These are phyloP conservation scores for Backusella westeae DNA, from an alignment of 192 early-diverging fungal genomes.

Conservation along the genomic window DNA sequence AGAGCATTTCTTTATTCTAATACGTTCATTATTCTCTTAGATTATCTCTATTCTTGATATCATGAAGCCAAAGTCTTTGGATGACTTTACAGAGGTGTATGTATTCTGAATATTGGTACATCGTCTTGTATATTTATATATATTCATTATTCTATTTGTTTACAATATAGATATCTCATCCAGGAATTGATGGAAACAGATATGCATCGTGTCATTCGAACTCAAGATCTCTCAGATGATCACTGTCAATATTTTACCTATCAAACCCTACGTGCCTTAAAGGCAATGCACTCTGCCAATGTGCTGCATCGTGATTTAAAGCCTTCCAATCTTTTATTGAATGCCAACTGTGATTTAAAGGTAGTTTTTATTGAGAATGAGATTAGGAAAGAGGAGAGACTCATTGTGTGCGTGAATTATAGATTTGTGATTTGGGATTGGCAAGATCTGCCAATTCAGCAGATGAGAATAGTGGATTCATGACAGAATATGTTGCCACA, in stretches of 20 bases:
- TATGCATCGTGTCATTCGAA: constrained; percentile 94
- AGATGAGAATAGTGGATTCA: constrained; percentile 81
- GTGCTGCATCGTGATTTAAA: constrained; percentile 98
- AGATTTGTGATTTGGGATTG: constrained; percentile 99
- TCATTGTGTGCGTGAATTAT: too few relatives aligned
- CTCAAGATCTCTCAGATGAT: constrained; percentile 91
- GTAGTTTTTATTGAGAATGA: constrained; percentile 25
- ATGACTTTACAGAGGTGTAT: constrained; percentile 89
- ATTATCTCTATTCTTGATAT: constrained; percentile 92
- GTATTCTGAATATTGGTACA: constrained; percentile 21
- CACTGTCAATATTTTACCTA: constrained; percentile 99
- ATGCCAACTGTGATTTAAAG: constrained; percentile 90
- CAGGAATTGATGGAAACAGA: constrained; percentile 99
- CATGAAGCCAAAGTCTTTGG: constrained; percentile 74
- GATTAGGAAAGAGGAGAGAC: not conserved
- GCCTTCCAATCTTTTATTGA: constrained; percentile 87
- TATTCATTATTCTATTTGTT: not conserved
- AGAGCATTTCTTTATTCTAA: not conserved
- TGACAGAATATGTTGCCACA: constrained; percentile 96
- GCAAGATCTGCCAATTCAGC: constrained; percentile 88
- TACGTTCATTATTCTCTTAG: constrained; percentile 41
- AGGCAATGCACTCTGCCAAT: constrained; percentile 98
- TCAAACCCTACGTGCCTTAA: constrained; percentile 94
- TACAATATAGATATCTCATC: constrained; percentile 70
- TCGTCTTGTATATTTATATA: too few relatives aligned